phyloP scores from a whole-genome alignment of 495 filamentous ascomycete genomes.

The Melanomma pulvis-pyrius region DNA sequence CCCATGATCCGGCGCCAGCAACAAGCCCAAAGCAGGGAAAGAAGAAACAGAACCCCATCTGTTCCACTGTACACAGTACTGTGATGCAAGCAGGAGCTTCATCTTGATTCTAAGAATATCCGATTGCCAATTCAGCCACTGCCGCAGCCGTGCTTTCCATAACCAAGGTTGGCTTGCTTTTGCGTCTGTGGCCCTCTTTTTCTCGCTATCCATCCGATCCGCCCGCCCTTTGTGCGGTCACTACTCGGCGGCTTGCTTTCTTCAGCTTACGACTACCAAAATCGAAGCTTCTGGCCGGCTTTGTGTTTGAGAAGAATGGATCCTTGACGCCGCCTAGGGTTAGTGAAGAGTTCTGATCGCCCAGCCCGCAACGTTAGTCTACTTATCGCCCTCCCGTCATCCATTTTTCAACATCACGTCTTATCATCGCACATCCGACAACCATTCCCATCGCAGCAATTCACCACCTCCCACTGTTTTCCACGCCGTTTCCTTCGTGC shows the following conservation, averaged over 20 bases:
- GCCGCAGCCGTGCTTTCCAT: conserved; percentile 9
- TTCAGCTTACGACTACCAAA: neutral
- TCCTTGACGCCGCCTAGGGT: neutral
- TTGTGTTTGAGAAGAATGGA: conserved; percentile 16
- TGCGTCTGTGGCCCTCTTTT: neutral
- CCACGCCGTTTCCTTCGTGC: neutral
- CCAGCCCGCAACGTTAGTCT: neutral
- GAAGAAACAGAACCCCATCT: neutral
- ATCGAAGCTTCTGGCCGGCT: conserved; percentile 29
- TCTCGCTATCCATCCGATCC: conserved; percentile 7
- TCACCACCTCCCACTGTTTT: neutral
- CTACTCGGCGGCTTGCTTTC: neutral
- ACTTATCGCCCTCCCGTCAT: neutral
- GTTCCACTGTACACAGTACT: neutral
- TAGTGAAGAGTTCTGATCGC: conserved; percentile 3
- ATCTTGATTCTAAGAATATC: conserved; percentile 8
- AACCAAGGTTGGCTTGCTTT: conserved; percentile 12
- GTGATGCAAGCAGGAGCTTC: neutral
- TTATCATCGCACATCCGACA: neutral
- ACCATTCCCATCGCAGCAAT: neutral
- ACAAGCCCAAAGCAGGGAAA: neutral
- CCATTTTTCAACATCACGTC: neutral
- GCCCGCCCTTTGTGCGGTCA: conserved; percentile 17
- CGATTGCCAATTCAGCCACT: conserved; percentile 5
- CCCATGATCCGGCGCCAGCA: neutral